phyloP scores from a whole-genome alignment of 1,284 basidiomycete species.

The Malassezia brasiliensis region DNA sequence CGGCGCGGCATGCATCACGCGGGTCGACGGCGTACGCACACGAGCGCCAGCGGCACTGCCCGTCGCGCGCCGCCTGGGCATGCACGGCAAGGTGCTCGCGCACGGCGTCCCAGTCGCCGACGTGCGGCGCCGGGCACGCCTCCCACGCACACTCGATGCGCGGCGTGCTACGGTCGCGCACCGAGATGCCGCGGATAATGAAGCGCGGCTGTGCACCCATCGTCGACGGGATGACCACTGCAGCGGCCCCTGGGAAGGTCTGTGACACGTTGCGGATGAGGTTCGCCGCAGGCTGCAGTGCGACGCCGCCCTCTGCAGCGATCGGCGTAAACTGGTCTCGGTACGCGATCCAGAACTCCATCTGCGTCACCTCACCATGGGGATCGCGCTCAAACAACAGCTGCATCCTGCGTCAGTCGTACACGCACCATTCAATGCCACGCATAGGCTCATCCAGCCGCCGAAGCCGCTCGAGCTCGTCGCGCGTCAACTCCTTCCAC shows the following conservation, averaged over 20 bases:
- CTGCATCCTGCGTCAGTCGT: conserved; percentile 56
- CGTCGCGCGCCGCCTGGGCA: conserved; percentile 19
- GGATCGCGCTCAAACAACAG: conserved; percentile 62
- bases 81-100: conserved; percentile 28
- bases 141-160: conserved; percentile 31
- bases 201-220: conserved; percentile 56
- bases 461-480: conserved; percentile 21
- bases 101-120: conserved; percentile 20
- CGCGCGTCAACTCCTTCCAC: conserved; percentile 22
- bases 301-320: conserved; percentile 53
- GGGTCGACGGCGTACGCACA: conserved; percentile 19
- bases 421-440: conserved; percentile 27
- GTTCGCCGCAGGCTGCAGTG: conserved; percentile 66
- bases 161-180: conserved; percentile 21
- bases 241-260: conserved; percentile 67
- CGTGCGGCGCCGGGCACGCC: conserved; percentile 26
- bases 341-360: conserved; percentile 80
- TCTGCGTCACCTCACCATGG: conserved; percentile 70
- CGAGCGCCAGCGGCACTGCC: conserved; percentile 29
- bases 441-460: conserved; percentile 33
- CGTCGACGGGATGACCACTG: conserved; percentile 66
- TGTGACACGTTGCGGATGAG: conserved; percentile 73
- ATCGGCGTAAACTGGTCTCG: conserved; percentile 54
- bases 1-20: conserved; percentile 4
- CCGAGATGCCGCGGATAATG: conserved; percentile 64